Evolutionary conservation across 148 eudicot species (phyloP).

Genomic region (Hydrangea macrophylla): DNA sequence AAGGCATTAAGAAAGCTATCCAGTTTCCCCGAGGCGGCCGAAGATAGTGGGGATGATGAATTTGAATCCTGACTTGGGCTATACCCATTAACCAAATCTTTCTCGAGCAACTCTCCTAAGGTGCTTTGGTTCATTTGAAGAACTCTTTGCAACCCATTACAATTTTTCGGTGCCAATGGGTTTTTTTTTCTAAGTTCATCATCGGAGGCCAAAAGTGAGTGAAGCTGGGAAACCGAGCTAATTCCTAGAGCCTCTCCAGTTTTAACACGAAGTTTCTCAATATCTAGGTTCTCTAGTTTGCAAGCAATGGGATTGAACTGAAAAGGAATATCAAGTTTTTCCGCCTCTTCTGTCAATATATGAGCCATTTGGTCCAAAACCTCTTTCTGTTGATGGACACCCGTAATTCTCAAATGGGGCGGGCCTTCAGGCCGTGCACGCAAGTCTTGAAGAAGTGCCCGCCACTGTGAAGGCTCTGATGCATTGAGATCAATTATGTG

Average conservation of each 20-base stretch:
- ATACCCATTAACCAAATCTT: slow-evolving; percentile 41
- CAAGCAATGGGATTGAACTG: slow-evolving; percentile 78
- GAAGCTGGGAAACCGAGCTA: slow-evolving; percentile 76
- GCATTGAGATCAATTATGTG: slow-evolving; percentile 86
- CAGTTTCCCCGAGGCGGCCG: slow-evolving; percentile 35
- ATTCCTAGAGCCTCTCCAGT: slow-evolving; percentile 94
- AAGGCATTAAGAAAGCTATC: slow-evolving; percentile 62
- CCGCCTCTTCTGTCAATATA: slow-evolving; percentile 76
- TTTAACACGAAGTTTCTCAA: slow-evolving; percentile 79
- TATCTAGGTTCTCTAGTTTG: slow-evolving; percentile 63
- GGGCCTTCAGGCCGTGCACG: slow-evolving; percentile 90
- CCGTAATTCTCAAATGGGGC: slow-evolving; percentile 93
- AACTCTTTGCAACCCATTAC: slow-evolving; percentile 35
- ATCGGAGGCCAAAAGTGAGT: slow-evolving; percentile 61
- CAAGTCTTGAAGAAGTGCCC: slow-evolving; percentile 75
- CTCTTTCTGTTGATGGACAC: slow-evolving; percentile 75
- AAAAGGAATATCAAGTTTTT: slow-evolving; percentile 87
- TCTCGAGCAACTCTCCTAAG: slow-evolving; percentile 38
- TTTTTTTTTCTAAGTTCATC: slow-evolving; percentile 43
- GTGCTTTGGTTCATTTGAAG: slow-evolving; percentile 29
- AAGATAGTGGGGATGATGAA: slow-evolving; percentile 58
- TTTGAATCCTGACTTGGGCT: slow-evolving; percentile 59
- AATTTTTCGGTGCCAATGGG: slow-evolving; percentile 24
- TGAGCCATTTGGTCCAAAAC: slow-evolving; percentile 79
- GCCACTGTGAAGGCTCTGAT: slow-evolving; percentile 80